phyloP scores from a whole-genome alignment of 352 stramenopile genomes.

The Pythium coloratum region DNA sequence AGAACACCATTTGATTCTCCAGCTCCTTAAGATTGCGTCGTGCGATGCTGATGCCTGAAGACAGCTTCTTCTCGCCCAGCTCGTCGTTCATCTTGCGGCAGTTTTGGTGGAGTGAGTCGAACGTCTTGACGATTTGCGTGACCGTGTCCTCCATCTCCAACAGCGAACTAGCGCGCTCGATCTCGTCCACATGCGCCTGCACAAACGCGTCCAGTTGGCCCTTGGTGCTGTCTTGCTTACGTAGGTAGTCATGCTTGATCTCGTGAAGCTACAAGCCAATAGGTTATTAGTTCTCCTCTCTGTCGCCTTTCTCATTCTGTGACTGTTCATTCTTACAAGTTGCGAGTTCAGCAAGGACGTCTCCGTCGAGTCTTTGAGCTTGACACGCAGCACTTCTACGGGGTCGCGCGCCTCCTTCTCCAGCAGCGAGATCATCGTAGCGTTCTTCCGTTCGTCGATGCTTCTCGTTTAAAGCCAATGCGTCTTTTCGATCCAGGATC shows the following conservation, averaged over 20 bases:
- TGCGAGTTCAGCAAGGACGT: slow-evolving; percentile 83
- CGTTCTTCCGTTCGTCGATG: background rate
- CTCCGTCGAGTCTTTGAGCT: slow-evolving; percentile 83
- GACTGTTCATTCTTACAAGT: slow-evolving; percentile 36
- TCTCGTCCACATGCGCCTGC: slow-evolving; percentile 80
- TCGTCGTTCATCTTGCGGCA: slow-evolving; percentile 85
- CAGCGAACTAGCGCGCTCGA: slow-evolving; percentile 73
- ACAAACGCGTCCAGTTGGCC: slow-evolving; percentile 71
- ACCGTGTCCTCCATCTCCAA: slow-evolving; percentile 73
- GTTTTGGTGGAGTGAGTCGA: slow-evolving; percentile 53
- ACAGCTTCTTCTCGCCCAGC: slow-evolving; percentile 78
- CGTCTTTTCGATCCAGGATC: slow-evolving; percentile 3
- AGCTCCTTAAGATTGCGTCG: slow-evolving; percentile 80
- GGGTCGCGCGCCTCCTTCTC: slow-evolving; percentile 84
- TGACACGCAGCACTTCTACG: slow-evolving; percentile 75
- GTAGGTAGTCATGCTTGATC: slow-evolving; percentile 81
- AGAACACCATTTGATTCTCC: slow-evolving; percentile 81
- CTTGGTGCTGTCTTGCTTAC: slow-evolving; percentile 74
- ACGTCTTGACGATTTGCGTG: slow-evolving; percentile 56
- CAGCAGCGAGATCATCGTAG: slow-evolving; percentile 72
- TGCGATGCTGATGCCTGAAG: slow-evolving; percentile 76
- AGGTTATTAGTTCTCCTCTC: background rate
- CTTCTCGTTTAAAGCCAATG: background rate
- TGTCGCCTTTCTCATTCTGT: background rate
- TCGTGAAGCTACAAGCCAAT: slow-evolving; percentile 54